Base-by-base conservation (phyloP, 768 basidiomycete species). In the Auriscalpium orientale region DNA sequence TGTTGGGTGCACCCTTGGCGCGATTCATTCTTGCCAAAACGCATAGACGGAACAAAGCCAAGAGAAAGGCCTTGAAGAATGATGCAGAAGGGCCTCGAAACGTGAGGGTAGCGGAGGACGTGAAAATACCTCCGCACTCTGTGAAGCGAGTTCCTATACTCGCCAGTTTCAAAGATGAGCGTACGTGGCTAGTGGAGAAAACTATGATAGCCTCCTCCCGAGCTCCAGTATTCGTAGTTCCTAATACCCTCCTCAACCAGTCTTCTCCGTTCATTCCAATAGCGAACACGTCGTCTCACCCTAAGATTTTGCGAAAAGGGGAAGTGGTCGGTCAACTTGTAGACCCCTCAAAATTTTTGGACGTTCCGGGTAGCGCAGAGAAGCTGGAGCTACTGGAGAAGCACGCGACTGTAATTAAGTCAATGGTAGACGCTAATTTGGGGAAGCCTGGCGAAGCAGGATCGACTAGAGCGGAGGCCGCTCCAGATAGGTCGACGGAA, bases 81-180 rank as follows among this genome's bases (percentile, higher is more conserved):
- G 18, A 28, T 8, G 47, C 47, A 21, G 18, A 7, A 5, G 47
- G 28, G 21, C 13, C n/a, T 8, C 47, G 20, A 8, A 16, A 18
- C n/a, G 57, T 58, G 4, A 48, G 49, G 16, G 57, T 58, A 2
- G 10, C 10, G 13, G 35, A 21, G 11, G 40, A 53, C 18, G 45
- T 47, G 1, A n/a, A 44, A 15, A 55, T 61, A 8, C 57, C 49
- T 8, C 46, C 58, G 11, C 46, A 48, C 33, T 49, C 54, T 6
- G 35, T 21, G 5, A 15, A 36, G 15, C 35, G 16, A 15, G 50
- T 61, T 13, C 21, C 8, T 15, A 43, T 57, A 9, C 10, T 13
- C 15, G 28, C 44, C 12, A 13, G 20, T 4, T 54, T 57, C 47
- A 28, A 5, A 8, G 47, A 48, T 15, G 22, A 48, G 8, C 47